Evolutionary conservation across 176 grass and related monocot species (phyloP), one percentile per base, ranked within the genome.

Genomic region (Tillandsia leiboldiana): DNA sequence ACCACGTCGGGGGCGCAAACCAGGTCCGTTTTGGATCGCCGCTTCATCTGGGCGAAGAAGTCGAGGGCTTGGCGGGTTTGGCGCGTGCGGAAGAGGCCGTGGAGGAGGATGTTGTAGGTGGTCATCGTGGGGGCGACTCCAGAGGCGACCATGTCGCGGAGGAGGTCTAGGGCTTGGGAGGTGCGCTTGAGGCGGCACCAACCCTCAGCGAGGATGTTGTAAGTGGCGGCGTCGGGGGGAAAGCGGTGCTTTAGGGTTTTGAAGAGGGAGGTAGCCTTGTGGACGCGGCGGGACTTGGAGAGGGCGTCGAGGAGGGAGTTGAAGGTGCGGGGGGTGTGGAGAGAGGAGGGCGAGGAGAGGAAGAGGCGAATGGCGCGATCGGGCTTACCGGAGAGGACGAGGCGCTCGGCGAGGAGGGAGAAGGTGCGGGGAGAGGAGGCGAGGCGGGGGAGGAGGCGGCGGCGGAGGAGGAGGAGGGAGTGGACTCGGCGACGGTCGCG

Each of bases 41-140:
- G 92, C 77, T 92, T 97, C 86, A 97, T 97, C 65, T 97, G 86
- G 26, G 84, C 71, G 81, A 92, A 97, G 83, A 97, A 97, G 10
- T 68, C 59, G 79, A 86, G 81, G 15, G 86, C 89, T 70, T 97
- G 84, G 29, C 51, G 65, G 15, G 87, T 20, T 61, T 87, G 94
- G 47, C 86, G 77, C n/a, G 86, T 80, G 47, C 86, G 68, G 85
- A 97, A 93, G 74, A 93, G 90, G 10, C 94, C 94, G 71, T 92
- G 92, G 14, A 92, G 89, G 48, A 97, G 75, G 68, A 92, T 75
- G 52, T 97, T 97, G 51, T 97, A 93, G 3, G 94, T 97, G 71
- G 68, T 85, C 73, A 82, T 92, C 9, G 89, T 97, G n/a, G 94
- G 94, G 11, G 76, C 26, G 53, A 92, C 82, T 48, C 94, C 94